phyloP scores from a whole-genome alignment of 768 basidiomycete species.

The Lepiota venenata region DNA sequence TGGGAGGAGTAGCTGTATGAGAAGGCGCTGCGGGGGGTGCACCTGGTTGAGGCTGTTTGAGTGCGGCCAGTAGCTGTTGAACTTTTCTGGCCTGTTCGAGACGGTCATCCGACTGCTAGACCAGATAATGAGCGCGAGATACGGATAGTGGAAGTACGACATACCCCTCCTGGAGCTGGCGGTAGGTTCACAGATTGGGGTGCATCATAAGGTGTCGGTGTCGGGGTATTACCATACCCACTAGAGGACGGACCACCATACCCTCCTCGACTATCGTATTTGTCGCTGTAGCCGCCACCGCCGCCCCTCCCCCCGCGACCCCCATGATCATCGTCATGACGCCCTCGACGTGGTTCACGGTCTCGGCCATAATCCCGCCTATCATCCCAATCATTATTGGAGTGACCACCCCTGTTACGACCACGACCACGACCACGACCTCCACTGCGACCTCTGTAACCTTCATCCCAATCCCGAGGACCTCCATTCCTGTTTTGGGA shows the following conservation, averaged over 20 bases:
- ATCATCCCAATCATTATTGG: conserved; percentile 26
- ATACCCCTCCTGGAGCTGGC: conserved; percentile 20
- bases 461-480: conserved; percentile 49
- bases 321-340: conserved; percentile 37
- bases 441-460: conserved; percentile 30
- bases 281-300: conserved; percentile 36
- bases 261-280: conserved; percentile 39
- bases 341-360: conserved; percentile 39
- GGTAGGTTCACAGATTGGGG: conserved; percentile 29
- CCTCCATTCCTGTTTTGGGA: conserved; percentile 26
- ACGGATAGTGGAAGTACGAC: conserved; percentile 2
- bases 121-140: background rate
- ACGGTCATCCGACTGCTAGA: conserved; percentile 65
- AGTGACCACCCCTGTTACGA: conserved; percentile 33
- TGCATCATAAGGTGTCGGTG: conserved; percentile 21
- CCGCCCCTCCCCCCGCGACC: conserved; percentile 24
- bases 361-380: conserved; percentile 43
- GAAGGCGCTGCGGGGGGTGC: conserved; percentile 31
- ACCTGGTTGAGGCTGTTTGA: conserved; percentile 63
- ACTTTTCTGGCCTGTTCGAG: conserved; percentile 87
- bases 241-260: conserved; percentile 27
- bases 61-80: conserved; percentile 79
- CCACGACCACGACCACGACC: conserved; percentile 41
- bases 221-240: conserved; percentile 22
- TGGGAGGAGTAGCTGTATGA: conserved; percentile 30